Conservation (phyloP, 148 eudicot genomes). For the Chenopodium berlandieri region DNA sequence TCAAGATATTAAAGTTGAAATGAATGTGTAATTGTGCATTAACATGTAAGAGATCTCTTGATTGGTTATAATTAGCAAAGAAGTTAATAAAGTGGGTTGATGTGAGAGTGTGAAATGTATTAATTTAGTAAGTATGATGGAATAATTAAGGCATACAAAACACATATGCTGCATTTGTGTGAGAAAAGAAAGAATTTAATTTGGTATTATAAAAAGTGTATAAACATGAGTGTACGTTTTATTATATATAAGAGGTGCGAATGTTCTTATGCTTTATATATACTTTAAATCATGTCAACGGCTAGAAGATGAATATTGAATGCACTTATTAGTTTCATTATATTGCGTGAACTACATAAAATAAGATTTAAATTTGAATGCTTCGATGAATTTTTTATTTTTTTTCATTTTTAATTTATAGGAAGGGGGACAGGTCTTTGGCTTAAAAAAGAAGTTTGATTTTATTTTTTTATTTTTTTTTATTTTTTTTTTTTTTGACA, state of each 20-base stretch:
- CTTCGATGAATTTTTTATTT: too few relatives aligned
- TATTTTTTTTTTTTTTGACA: too few relatives aligned
- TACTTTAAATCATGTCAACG: constrained; percentile 4
- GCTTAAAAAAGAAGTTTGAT: too few relatives aligned
- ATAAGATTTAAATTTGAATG: too few relatives aligned
- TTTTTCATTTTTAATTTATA: too few relatives aligned
- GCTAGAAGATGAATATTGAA: too few relatives aligned
- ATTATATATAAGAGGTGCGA: neutral
- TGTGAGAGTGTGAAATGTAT: neutral
- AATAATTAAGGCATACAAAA: constrained; percentile 19
- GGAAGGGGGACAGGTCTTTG: too few relatives aligned
- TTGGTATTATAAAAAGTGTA: neutral
- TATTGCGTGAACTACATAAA: too few relatives aligned
- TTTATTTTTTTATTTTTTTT: too few relatives aligned
- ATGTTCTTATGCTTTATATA: neutral
- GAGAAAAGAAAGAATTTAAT: neutral
- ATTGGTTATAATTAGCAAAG: neutral
- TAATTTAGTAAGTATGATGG: neutral
- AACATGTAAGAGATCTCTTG: neutral
- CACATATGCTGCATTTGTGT: constrained; percentile 15
- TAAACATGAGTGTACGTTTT: neutral
- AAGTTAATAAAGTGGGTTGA: neutral
- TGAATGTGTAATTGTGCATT: constrained; percentile 13
- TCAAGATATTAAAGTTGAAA: neutral
- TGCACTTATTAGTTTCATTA: too few relatives aligned